These are phyloP conservation scores for Durusdinium trenchii DNA, from an alignment of 73 alveolate genomes.

Conservation along the genomic window DNA sequence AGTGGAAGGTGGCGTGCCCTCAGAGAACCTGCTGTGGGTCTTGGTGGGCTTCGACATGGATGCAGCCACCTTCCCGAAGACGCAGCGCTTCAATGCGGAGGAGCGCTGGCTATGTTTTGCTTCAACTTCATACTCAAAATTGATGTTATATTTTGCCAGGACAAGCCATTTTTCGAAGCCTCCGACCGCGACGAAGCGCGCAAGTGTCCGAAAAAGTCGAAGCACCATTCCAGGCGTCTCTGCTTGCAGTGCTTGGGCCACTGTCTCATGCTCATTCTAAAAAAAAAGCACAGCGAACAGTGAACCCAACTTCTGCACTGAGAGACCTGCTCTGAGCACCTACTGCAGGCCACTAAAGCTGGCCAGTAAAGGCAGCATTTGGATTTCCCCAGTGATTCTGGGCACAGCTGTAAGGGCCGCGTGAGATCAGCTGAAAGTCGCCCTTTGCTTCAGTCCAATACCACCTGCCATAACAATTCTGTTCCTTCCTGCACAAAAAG, in stretches of 20 bases:
- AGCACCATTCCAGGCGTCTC: no score
- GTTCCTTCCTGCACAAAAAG: neutral
- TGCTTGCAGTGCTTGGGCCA: no score
- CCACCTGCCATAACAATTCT: neutral
- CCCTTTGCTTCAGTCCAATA: conserved; percentile 20
- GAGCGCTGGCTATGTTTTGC: neutral
- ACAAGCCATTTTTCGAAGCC: neutral
- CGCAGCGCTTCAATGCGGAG: conserved; percentile 9
- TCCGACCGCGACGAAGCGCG: neutral
- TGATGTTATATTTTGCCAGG: neutral
- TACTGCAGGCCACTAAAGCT: no score
- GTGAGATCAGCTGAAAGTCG: neutral
- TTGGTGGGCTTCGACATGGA: conserved; percentile 12
- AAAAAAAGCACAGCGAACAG: neutral
- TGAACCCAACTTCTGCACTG: neutral
- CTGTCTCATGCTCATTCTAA: no score
- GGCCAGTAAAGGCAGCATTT: no score
- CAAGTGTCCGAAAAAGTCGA: neutral
- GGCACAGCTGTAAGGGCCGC: neutral
- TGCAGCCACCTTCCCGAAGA: neutral
- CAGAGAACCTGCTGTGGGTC: conserved; percentile 23
- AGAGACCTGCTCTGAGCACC: no score
- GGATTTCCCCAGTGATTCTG: no score
- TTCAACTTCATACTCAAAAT: neutral
- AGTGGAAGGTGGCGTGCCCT: neutral